Evolutionary conservation across 2,329 filamentous ascomycete species (phyloP), one percentile per base, ranked within the genome.

Genomic region (Chalara sp.): DNA sequence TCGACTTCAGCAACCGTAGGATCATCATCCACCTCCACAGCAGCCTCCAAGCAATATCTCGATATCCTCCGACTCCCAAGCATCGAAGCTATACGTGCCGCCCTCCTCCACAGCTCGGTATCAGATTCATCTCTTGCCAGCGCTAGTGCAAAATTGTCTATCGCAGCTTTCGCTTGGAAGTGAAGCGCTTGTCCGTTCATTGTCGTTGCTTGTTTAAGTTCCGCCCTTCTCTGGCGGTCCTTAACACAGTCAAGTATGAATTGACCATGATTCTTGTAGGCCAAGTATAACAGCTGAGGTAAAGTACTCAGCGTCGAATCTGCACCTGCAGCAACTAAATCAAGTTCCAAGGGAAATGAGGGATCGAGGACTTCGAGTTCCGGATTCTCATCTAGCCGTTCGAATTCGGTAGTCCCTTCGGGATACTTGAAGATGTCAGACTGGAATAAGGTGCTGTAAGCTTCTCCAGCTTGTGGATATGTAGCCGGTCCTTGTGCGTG

Each of bases 401-500:
- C 82, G 63, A 91, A 95, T 60, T 96, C 90, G 48, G 89, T 91
- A 41, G 83, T 74, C 4, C 87, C 89, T 67, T 97, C 92, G 47
- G 87, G 86, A 64, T 93, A 96, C 63, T 83, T 86, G 73, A 97
- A 97, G 53, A 99, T 93, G 50, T 96, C 93, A 30, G 91, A 96
- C 48, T 86, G 74, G 68, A 99, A 95, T 1, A 99, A 81, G 37
- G 81, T 81, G 45, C 85, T 76, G 70, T 99, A 99, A 44, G 93
- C 92, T 47, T 84, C 79, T 42, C 79, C 77, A 21, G 95, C 92
- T 63, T 89, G 83, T 45, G 81, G 70, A 66, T 89, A 93, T 49
- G 83, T 87, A 13, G 73, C 72, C 0, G 87, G 83, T 2, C 93
- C 91, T 69, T 95, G 89, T 1, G 92, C 86, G 65, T 99, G 93